phyloP scores from a whole-genome alignment of 2,329 filamentous ascomycete genomes.

The Juglanconis juglandina region DNA sequence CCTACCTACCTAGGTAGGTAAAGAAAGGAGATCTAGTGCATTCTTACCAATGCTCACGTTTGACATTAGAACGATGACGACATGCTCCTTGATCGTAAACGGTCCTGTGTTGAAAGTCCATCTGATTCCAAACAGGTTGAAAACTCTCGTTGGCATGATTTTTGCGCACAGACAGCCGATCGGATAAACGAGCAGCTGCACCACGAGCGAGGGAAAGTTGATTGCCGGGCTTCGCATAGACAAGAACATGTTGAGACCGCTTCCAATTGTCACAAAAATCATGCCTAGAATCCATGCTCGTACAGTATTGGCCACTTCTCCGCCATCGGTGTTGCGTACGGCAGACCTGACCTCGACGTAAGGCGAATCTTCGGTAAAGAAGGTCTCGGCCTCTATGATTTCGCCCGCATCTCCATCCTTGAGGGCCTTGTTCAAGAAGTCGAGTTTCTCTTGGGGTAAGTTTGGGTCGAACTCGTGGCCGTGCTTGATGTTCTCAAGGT shows the following conservation, averaged over 20 bases:
- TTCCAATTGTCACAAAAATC: constrained; percentile 40
- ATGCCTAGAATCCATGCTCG: constrained; percentile 44
- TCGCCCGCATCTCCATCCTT: constrained; percentile 29
- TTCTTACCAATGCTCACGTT: constrained; percentile 32
- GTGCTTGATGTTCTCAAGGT: constrained; percentile 29
- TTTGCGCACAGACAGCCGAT: constrained; percentile 42
- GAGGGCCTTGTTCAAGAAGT: constrained; percentile 29
- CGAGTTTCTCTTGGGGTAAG: constrained; percentile 30
- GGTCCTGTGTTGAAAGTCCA: constrained; percentile 43
- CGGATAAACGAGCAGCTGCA: constrained; percentile 40
- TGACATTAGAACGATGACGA: constrained; percentile 42
- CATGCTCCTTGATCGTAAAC: constrained; percentile 46
- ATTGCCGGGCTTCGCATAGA: constrained; percentile 32
- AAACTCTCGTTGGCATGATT: constrained; percentile 37
- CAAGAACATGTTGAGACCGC: constrained; percentile 36
- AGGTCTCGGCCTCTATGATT: constrained; percentile 28
- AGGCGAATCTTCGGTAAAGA: constrained; percentile 35
- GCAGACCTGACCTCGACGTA: constrained; percentile 41
- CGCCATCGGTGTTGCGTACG: constrained; percentile 43
- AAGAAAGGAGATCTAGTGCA: background rate
- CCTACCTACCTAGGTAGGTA: background rate
- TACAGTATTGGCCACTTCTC: constrained; percentile 39
- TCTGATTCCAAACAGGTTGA: constrained; percentile 38
- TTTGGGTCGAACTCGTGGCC: constrained; percentile 35
- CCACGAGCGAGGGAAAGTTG: constrained; percentile 36